These are phyloP conservation scores for Suillus occidentalis DNA, from an alignment of 768 basidiomycete species.

Conservation along the genomic window DNA sequence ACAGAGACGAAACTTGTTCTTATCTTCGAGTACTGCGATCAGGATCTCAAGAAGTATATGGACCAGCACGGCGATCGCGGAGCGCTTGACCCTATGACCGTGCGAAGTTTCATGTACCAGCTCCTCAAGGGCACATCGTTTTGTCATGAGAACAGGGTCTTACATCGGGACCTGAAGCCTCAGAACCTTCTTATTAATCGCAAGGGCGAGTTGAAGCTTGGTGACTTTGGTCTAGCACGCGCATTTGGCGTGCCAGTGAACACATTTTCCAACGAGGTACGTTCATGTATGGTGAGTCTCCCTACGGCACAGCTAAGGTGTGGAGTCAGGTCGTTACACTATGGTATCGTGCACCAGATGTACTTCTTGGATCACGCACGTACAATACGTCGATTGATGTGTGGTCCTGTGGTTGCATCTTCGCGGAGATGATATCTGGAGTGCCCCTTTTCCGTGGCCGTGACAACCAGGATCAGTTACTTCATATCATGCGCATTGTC, in stretches of 20 bases:
- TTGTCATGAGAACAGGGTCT: conserved; percentile 97
- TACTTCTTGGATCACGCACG: conserved; percentile 92
- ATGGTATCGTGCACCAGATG: conserved; percentile 99
- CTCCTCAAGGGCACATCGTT: conserved; percentile 96
- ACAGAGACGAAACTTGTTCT: conserved; percentile 97
- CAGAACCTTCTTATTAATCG: conserved; percentile 98
- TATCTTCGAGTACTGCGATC: conserved; percentile 98
- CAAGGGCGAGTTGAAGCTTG: conserved; percentile 94
- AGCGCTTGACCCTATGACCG: conserved; percentile 82
- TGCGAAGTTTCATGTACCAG: conserved; percentile 98
- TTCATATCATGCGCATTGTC: conserved; percentile 96
- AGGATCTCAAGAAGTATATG: conserved; percentile 99
- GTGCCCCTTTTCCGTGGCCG: conserved; percentile 95
- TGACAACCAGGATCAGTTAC: conserved; percentile 96
- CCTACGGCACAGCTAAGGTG: conserved; percentile 9
- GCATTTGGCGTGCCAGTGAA: conserved; percentile 99
- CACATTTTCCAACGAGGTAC: conserved; percentile 95
- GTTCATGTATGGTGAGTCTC: conserved; percentile 6
- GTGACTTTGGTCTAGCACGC: conserved; percentile 95
- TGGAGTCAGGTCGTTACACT: conserved; percentile 85
- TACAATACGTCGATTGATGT: conserved; percentile 99
- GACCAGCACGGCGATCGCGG: conserved; percentile 96
- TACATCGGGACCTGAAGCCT: conserved; percentile 97
- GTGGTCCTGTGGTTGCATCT: conserved; percentile 99
- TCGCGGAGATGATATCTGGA: conserved; percentile 99